A percentile compares a stretch with the other conserved stretches of the same genome.
Evolutionary conservation across 306 rosid genomes (phyloP).

Genomic region (Begonia peltatifolia): DNA sequence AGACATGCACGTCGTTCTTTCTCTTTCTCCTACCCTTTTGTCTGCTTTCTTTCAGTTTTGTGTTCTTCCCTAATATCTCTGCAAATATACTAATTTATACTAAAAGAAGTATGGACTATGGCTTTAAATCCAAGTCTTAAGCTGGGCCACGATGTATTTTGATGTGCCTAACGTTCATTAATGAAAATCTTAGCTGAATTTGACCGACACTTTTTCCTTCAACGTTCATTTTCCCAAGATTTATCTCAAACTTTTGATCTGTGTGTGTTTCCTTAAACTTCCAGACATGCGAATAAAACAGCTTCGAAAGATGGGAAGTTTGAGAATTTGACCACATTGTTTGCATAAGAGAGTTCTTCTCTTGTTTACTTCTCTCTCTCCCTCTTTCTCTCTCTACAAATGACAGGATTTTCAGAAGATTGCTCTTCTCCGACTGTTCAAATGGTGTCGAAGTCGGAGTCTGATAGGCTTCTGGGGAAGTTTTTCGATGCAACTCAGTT

Average conservation of each 20-base stretch:
- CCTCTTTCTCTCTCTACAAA: constrained; percentile 7
- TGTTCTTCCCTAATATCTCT: background rate
- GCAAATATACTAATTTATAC: background rate
- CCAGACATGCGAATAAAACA: no score
- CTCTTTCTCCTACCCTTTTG: no score
- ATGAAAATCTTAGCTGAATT: background rate
- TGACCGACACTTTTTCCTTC: background rate
- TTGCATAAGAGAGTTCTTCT: no score
- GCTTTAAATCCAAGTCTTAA: background rate
- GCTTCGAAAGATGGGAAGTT: no score
- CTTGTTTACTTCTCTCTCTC: background rate
- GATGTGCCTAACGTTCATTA: background rate
- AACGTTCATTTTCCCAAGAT: background rate
- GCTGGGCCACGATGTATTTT: background rate
- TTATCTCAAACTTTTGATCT: background rate
- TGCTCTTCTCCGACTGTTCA: constrained; percentile 16
- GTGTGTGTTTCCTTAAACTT: background rate
- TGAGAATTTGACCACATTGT: no score
- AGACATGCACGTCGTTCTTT: no score
- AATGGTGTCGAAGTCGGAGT: constrained; percentile 35
- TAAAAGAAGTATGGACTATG: background rate
- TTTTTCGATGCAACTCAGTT: constrained; percentile 42
- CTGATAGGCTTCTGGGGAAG: constrained; percentile 52
- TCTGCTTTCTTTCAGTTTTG: no score
- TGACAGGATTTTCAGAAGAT: constrained; percentile 10